Evolutionary conservation across 768 basidiomycete genomes (phyloP), one percentile per base, ranked within the genome.

Genomic region (Trametes villosa): DNA sequence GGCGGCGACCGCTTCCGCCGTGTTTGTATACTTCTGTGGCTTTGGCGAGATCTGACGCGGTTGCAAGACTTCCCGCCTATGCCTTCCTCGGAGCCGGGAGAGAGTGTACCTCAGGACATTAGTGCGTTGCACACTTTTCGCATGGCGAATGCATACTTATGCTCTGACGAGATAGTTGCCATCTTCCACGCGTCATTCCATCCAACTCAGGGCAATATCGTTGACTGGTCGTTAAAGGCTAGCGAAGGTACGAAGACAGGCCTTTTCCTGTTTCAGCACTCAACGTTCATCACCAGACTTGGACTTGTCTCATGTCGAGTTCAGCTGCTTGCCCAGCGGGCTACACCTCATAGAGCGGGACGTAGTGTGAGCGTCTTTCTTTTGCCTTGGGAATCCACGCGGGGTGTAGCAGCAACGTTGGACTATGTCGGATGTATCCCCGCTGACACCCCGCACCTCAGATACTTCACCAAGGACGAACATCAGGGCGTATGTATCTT

Each of bases 121-220:
- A 83, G 86, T 84, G 53, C 46, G 75, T 60, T n/a, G 44, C 9
- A 46, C 45, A 18, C 18, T 24, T 41, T 22, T 36, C 18, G n/a
- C n/a, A n/a, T n/a, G 20, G 6, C 34, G 24, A 30, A 38, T 34
- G 41, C 34, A 20, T 36, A 27, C 48, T 57, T 47, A 26, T 18
- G 33, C 17, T 42, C 12, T 24, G 2, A 40, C 44, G 15, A 9
- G 41, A 47, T 65, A 92, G 91, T 91, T 68, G 89, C 91, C 12
- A 88, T 92, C 70, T 93, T 92, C 63, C 91, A 93, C 74, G 81
- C 87, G 18, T 91, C 90, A 7, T 94, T 94, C 67, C 92, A 94
- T 74, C 88, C 90, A 1, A 94, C 91, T 22, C 82, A 84, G 64
- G 92, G 92, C 15, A 92, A 92, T 70, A 71, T 86, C 15, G 77